These are phyloP conservation scores for Cercophora sp. DNA, from an alignment of 495 filamentous ascomycete genomes.

Conservation along the genomic window DNA sequence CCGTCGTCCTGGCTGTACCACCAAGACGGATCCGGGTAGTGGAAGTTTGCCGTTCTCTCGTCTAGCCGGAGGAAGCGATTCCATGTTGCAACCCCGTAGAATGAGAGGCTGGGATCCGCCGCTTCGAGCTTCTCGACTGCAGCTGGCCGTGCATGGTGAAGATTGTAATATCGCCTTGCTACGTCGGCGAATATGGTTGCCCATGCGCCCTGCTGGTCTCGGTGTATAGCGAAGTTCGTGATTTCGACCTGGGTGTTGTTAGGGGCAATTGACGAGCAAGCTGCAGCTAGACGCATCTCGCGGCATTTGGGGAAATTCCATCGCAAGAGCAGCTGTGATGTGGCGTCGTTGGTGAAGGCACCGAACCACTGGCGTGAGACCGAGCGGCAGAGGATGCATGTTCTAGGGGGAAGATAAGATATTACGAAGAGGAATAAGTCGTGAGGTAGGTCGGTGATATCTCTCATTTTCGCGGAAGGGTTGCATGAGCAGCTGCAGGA, in stretches of 20 bases:
- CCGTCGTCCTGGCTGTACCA: conserved; percentile 53
- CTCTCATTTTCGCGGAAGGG: conserved; percentile 35
- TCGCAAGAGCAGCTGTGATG: conserved; percentile 45
- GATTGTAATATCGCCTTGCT: conserved; percentile 53
- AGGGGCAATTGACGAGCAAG: not conserved
- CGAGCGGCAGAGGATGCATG: conserved; percentile 51
- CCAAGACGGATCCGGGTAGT: conserved; percentile 57
- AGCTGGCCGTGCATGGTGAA: conserved; percentile 47
- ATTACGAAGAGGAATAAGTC: conserved; percentile 52
- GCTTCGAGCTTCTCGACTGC: conserved; percentile 45
- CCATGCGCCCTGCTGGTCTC: conserved; percentile 26
- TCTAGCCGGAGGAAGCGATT: conserved; percentile 50
- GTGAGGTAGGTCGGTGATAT: conserved; percentile 49
- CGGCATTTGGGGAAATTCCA: conserved; percentile 52
- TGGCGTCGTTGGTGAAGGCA: conserved; percentile 48
- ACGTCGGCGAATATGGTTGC: conserved; percentile 49
- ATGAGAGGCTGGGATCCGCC: conserved; percentile 36
- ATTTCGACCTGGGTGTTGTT: not conserved
- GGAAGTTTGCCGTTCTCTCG: conserved; percentile 36
- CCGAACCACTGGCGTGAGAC: conserved; percentile 53
- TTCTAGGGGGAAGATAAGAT: conserved; percentile 47
- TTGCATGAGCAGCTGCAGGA: too few species aligned
- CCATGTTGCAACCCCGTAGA: conserved; percentile 50
- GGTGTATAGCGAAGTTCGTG: not conserved
- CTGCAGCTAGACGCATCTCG: conserved; percentile 42